Conservation (phyloP, 1,284 basidiomycete species). For the Cryptococcus sp. region DNA sequence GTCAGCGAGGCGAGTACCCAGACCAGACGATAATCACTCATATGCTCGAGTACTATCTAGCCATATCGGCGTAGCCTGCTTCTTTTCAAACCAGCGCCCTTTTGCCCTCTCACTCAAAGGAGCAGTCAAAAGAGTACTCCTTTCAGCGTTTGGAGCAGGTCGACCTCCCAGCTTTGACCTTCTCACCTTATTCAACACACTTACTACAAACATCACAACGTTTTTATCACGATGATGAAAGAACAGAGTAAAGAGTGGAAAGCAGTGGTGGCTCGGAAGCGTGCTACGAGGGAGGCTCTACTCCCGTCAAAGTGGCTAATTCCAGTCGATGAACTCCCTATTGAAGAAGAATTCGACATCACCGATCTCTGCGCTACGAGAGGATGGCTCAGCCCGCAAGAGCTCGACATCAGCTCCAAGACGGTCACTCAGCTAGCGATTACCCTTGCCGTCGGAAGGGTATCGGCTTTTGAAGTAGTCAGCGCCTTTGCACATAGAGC, state of each 20-base stretch:
- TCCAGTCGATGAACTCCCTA: not conserved
- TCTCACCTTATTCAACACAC: too few species aligned
- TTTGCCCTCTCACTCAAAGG: too few species aligned
- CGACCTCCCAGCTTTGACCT: too few species aligned
- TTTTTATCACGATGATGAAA: too few species aligned
- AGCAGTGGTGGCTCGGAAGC: not conserved
- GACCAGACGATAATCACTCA: too few species aligned
- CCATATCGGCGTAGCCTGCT: too few species aligned
- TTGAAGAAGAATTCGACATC: not conserved
- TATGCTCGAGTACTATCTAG: too few species aligned
- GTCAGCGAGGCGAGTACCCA: too few species aligned
- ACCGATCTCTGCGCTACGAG: not conserved
- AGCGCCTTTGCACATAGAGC: not conserved
- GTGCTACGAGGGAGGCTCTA: not conserved
- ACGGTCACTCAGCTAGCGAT: constrained; percentile 21
- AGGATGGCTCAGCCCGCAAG: not conserved
- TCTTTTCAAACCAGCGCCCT: too few species aligned
- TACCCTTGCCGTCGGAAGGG: constrained; percentile 15
- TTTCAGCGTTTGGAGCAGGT: too few species aligned
- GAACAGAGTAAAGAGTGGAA: not conserved
- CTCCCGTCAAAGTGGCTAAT: not conserved
- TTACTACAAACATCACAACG: too few species aligned
- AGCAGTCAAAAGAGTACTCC: too few species aligned
- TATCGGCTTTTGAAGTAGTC: not conserved
- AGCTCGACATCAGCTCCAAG: constrained; percentile 10